Conservation (phyloP, 352 stramenopile species). For the Phytophthora crassamura region DNA sequence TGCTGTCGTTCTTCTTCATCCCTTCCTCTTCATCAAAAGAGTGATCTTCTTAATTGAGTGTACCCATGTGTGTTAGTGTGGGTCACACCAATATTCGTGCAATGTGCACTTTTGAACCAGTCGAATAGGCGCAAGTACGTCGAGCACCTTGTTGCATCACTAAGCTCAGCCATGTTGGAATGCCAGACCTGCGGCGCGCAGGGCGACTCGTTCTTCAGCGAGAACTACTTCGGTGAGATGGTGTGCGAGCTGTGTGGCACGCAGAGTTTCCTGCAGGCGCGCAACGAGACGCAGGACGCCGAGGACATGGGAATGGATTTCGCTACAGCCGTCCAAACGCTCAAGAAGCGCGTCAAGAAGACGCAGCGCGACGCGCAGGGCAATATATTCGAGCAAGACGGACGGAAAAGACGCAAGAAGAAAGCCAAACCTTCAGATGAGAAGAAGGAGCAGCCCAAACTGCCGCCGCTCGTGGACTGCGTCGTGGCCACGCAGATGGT, state of each 20-base stretch:
- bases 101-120: no score
- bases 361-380: constrained; percentile 24
- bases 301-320: constrained; percentile 77
- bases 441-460: constrained; percentile 8
- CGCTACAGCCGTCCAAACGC: constrained; percentile 37
- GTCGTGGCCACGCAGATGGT: constrained; percentile 70
- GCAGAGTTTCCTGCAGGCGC: constrained; percentile 81
- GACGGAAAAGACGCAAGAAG: constrained; percentile 9
- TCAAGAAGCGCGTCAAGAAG: constrained; percentile 43
- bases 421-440: neutral
- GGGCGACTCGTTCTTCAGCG: constrained; percentile 83
- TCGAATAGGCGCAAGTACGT: constrained; percentile 5
- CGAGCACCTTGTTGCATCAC: neutral
- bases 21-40: neutral
- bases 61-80: no score
- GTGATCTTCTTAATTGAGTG: no score
- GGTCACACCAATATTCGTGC: no score
- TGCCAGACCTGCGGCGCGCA: constrained; percentile 80
- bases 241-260: constrained; percentile 88
- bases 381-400: constrained; percentile 3
- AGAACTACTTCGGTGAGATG: constrained; percentile 86
- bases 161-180: constrained; percentile 54
- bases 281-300: constrained; percentile 84
- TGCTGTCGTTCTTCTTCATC: neutral
- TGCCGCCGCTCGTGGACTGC: constrained; percentile 61